Evolutionary conservation across 352 stramenopile species (phyloP), one percentile per base, ranked within the genome.

Genomic region (Globisporangium perplexum): DNA sequence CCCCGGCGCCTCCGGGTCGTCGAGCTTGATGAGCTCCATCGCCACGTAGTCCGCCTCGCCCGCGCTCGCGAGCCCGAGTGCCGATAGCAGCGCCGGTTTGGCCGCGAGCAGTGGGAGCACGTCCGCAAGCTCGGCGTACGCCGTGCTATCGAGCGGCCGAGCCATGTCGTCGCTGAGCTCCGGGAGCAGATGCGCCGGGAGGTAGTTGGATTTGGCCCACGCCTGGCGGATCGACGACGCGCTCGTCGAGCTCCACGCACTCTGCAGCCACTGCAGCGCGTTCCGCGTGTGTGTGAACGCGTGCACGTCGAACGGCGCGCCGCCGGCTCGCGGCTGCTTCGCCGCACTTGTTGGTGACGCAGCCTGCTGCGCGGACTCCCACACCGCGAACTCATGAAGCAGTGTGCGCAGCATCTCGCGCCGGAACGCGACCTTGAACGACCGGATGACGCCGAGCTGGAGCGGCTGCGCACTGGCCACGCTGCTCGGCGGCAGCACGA

Each of bases 381-480:
- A 55, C 20, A 17, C 17, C 41, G 36, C 23, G 31, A 68, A 60
- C 45, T 78, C 63, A 53, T 71, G 26, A 50, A 77, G 22, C 47
- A 90, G 46, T 7, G 69, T 65, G 5, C 65, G 63, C 6, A 90
- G 50, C 75, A 90, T 82, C 22, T 82, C 65, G 30, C 65, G 68
- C 28, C 80, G 77, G 47, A 80, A 91, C 0, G 68, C 65, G 28
- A 77, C 57, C 61, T 89, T 89, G 54, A 89, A 85, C 7, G 68
- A 71, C 2, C 66, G 58, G 20, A 81, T 51, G 15, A 89, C 60
- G 10, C 74, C 77, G 30, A 89, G 74, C 30, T 79, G 68, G n/a
- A 90, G 54, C 0, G 80, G 77, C n/a, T 90, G 75, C 4, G 54
- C 52, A 18, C 75, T 66, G 1, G 38, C 50, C 3, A 59, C 62